phyloP scores from a whole-genome alignment of 2,329 filamentous ascomycete species.

The Tolypocladium nubicola region DNA sequence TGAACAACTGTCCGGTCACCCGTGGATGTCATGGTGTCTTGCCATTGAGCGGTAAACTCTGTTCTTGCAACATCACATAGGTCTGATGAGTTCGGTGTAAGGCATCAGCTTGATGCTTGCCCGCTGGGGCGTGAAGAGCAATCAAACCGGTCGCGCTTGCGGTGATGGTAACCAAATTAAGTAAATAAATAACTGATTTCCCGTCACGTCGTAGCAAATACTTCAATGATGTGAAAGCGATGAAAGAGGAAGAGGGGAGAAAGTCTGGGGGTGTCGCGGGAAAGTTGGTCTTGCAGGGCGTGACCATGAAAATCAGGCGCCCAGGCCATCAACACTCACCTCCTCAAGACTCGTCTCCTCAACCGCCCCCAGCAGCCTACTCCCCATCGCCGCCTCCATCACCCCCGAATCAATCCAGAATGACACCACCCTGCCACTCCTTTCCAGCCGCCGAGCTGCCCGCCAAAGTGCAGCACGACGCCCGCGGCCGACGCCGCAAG shows the following conservation, averaged over 20 bases:
- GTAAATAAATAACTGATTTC: too few species aligned
- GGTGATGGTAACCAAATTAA: not conserved
- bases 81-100: not conserved
- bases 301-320: slow-evolving; percentile 1
- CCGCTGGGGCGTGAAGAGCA: not conserved
- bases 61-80: not conserved
- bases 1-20: not conserved
- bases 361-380: slow-evolving; percentile 40
- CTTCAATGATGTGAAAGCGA: not conserved
- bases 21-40: not conserved
- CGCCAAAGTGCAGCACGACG: slow-evolving; percentile 34
- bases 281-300: not conserved
- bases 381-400: slow-evolving; percentile 34
- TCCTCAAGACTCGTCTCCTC: slow-evolving; percentile 49
- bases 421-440: slow-evolving; percentile 47
- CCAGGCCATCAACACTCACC: slow-evolving; percentile 28
- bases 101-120: not conserved
- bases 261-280: not conserved
- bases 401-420: not conserved
- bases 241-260: not conserved
- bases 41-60: not conserved
- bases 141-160: not conserved
- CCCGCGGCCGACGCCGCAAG: slow-evolving; percentile 42
- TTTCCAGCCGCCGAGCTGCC: slow-evolving; percentile 44
- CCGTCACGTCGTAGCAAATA: too few species aligned